Base-by-base conservation (phyloP, 768 basidiomycete species). In the Lentinula raphanica region DNA sequence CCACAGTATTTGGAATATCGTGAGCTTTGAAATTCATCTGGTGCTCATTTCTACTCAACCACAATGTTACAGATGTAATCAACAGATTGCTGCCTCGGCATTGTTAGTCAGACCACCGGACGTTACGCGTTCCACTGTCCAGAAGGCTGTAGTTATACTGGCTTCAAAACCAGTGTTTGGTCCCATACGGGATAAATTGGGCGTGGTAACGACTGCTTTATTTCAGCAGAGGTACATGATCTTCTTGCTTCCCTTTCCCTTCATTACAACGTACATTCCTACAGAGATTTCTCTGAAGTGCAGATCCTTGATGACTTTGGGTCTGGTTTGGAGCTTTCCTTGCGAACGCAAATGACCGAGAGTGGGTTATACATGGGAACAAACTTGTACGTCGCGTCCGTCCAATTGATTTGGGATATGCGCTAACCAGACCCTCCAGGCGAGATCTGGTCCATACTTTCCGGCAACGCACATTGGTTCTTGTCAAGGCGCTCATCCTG, bases 1-100 rank as follows among this genome's bases (percentile, higher is more conserved):
- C 81, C 17, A 98, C 97, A 3, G 74, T 98, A 38, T 99, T 98
- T 67, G 97, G 96, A 35, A 98, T 99, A 67, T 98, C 95, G 85
- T 96, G 66, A 71, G 87, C 74, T 19, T 27, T 31, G 12, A 25
- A 53, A n/a, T 32, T 31, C 31, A 28, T 27, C 49, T 23, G 13
- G 13, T 31, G 31, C 39, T 40, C 27, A n/a, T n/a, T 40, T 31
- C 28, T 11, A n/a, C 54, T 53, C 29, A 38, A n/a, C 31, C 3
- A 46, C 55, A 9, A 9, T 17, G 44, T 56, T 9, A 27, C 17
- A 94, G 92, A 65, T 96, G 95, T 69, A 98, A 98, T 65, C 92
- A 95, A 49, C 97, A 99, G 75, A 93, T 99, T 32, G 76, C 91
- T 9, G 78, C 94, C 1, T 80, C 87, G 0, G 79, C 86, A 23